Percentiles rank a stretch among this genome's conserved stretches.
phyloP scores from a whole-genome alignment of 805 yeast genomes.

The Kodamaea laetipori region DNA sequence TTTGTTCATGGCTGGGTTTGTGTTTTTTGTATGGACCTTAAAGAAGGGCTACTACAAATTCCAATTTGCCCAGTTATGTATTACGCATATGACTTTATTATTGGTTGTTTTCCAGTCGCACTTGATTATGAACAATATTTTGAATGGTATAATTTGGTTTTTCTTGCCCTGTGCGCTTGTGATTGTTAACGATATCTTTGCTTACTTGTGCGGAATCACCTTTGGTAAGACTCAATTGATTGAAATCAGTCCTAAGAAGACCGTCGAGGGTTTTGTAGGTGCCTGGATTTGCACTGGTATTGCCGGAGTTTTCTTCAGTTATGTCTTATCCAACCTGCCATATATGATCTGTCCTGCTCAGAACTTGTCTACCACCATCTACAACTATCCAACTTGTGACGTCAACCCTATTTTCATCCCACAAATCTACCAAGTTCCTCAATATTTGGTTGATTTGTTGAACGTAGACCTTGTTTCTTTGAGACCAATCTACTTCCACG shows the following conservation, averaged over 20 bases:
- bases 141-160: conserved; percentile 93
- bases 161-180: conserved; percentile 89
- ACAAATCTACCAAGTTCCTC: conserved; percentile 76
- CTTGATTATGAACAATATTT: conserved; percentile 83
- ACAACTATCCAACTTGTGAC: conserved; percentile 69
- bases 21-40: conserved; percentile 84
- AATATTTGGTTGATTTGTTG: conserved; percentile 53
- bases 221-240: conserved; percentile 92
- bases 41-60: conserved; percentile 86
- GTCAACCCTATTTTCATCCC: conserved; percentile 88
- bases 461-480: conserved; percentile 52
- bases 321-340: conserved; percentile 60
- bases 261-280: conserved; percentile 95
- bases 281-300: conserved; percentile 94
- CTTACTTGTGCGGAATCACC: conserved; percentile 95
- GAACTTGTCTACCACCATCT: conserved; percentile 61
- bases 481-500: conserved; percentile 90
- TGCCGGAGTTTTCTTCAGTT: conserved; percentile 67
- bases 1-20: conserved; percentile 82
- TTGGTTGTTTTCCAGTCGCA: conserved; percentile 94
- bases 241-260: conserved; percentile 93
- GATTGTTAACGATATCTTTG: conserved; percentile 92
- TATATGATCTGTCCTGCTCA: conserved; percentile 89
- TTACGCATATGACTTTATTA: conserved; percentile 90
- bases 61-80: conserved; percentile 92